A percentile compares a stretch with the other conserved stretches of the same genome.
These are phyloP conservation scores for Microstegium vimineum DNA, from an alignment of 176 grass and related monocot genomes.

Conservation along the genomic window DNA sequence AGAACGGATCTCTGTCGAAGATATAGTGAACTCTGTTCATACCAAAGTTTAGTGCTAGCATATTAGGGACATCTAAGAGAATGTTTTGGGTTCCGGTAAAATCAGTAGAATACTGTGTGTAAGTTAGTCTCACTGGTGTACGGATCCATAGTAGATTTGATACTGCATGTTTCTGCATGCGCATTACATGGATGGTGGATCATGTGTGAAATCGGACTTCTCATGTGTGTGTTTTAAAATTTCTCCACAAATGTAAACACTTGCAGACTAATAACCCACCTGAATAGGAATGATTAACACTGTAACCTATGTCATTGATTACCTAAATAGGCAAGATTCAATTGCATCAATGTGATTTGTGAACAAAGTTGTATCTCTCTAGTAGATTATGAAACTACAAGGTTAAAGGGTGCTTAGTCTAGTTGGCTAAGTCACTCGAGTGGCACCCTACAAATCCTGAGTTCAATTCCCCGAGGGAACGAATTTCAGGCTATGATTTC, in stretches of 20 bases:
- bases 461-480: too few species aligned
- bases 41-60: constrained; percentile 10
- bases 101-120: neutral
- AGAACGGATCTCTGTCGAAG: neutral
- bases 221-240: neutral
- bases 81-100: neutral
- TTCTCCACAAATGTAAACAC: neutral
- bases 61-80: neutral
- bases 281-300: neutral
- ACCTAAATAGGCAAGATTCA: neutral
- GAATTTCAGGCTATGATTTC: too few species aligned
- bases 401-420: too few species aligned
- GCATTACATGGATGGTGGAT: neutral
- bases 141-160: neutral
- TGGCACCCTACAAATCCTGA: too few species aligned
- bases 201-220: too few species aligned
- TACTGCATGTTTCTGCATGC: neutral
- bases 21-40: constrained; percentile 27
- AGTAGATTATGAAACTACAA: too few species aligned
- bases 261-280: neutral
- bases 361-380: too few species aligned
- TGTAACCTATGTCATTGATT: too few species aligned
- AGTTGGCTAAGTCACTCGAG: too few species aligned
- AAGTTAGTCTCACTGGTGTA: neutral
- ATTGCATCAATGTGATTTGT: neutral